Base-by-base conservation (phyloP, 2,329 filamentous ascomycete species). In the Xylaria sp. region DNA sequence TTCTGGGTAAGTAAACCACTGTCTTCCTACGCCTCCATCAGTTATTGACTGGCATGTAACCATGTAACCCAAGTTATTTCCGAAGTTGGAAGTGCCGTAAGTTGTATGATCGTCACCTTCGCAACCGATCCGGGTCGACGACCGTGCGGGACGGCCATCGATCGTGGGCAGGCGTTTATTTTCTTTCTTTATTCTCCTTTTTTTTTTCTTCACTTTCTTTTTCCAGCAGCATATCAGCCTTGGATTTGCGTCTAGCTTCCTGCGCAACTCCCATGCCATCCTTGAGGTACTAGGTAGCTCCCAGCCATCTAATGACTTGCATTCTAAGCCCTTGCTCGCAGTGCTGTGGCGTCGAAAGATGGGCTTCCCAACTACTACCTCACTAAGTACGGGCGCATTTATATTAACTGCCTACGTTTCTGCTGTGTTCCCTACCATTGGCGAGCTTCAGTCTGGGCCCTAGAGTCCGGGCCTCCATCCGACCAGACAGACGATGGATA, bases 301-400 rank as follows among this genome's bases (percentile, higher is more conserved):
- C 16, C 16, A 34, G 16, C 29, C 16, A 34, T 34, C 29, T 34
- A 34, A 13, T 34, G 29, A 34, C 29, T 13, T 34, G 9, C 29
- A 34, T 34, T 13, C 11, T 13, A 34, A 4, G 16, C 29, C 29
- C 29, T 13, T 13, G 29, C 16, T 34, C 11, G 5, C 29, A 34
- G 16, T 34, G 29, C 29, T 8, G 43, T 47, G 40, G 50, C 24
- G 39, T 42, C 44, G 38, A 22, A n/a, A 50, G 42, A 44, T 38
- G 18, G 39, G 20, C 29, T 17, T 44, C 24, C 40, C 42, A n/a
- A n/a, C n/a, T n/a, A 38, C 5, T 38, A 37, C 41, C 52, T 58
- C 56, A 60, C 52, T 60, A 60, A 53, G 55, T 52, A 48, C 54
- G 56, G 46, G 19, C 43, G 37, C 48, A 22, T 19, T 34, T 50